Base-by-base conservation (phyloP, 192 early-diverging fungal species). In the Entomortierella parvispora region DNA sequence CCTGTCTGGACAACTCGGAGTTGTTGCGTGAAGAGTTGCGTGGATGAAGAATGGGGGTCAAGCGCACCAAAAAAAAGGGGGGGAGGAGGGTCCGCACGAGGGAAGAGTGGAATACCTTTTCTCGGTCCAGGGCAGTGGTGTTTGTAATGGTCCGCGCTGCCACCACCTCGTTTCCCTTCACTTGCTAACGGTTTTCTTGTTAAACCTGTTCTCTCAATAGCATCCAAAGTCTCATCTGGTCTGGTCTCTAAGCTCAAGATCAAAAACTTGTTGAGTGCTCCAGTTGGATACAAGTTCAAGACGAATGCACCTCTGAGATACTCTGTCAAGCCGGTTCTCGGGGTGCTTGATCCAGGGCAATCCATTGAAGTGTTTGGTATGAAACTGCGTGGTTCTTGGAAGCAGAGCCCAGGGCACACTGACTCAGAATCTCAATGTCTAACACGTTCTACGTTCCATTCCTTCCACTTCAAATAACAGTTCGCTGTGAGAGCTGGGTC, bases 231-330 rank as follows among this genome's bases (percentile, higher is more conserved):
- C 12, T 79, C 75, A 4, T 75, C 76, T 5, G 81, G 81, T 32
- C 53, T 75, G n/a, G 78, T 83, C 15, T 75, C 70, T 12, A 68
- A 74, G 44, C 81, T 83, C 63, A 79, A 72, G 37, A 65, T 83
- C 33, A 71, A 66, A 28, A 83, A 83, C 46, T 12, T 71, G 48
- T 40, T 59, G 17, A 31, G 65, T 15, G 56, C 62, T 17, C 71
- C 53, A 31, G 81, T 83, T 43, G 81, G 81, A n/a, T 83, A 75
- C 66, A 83, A 83, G 60, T 80, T 83, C 58, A 83, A 83, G 67
- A 83, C 81, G 9, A 83, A 83, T 58, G 81, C 81, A 14, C 81
- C 77, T 8, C 31, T 79, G 22, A 43, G 81, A 51, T 83, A 83
- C 31, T 80, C 70, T 53, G 81, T 83, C 46, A 83, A 83, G 58